A percentile compares a stretch with the other conserved stretches of the same genome.
These are phyloP conservation scores for Chernovozyma sophiae-reginae DNA, from an alignment of 1,139 yeast species.

Conservation along the genomic window DNA sequence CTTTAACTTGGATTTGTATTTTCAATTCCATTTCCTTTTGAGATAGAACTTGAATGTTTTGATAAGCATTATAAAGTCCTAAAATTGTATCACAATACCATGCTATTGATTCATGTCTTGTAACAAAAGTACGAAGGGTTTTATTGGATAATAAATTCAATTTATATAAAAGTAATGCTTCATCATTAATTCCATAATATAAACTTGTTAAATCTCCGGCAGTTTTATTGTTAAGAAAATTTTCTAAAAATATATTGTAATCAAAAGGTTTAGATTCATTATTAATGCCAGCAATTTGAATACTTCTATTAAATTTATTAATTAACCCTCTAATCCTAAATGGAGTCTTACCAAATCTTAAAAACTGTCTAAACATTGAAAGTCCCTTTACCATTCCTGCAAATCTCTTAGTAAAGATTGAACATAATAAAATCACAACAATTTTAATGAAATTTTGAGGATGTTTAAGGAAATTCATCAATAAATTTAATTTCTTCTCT, in stretches of 20 bases:
- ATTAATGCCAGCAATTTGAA: neutral
- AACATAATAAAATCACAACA: slow-evolving; percentile 27
- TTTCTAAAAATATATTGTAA: slow-evolving; percentile 9
- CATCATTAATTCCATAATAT: slow-evolving; percentile 65
- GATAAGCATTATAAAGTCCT: slow-evolving; percentile 47
- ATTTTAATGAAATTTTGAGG: slow-evolving; percentile 41
- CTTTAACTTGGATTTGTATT: slow-evolving; percentile 37
- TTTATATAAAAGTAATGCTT: slow-evolving; percentile 50
- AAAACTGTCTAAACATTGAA: slow-evolving; percentile 60
- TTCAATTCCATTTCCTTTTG: slow-evolving; percentile 42
- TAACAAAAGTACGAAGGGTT: slow-evolving; percentile 30
- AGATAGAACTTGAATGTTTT: slow-evolving; percentile 32
- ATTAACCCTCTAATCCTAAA: slow-evolving; percentile 39
- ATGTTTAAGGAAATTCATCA: slow-evolving; percentile 35
- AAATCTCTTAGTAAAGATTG: slow-evolving; percentile 34
- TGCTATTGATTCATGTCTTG: slow-evolving; percentile 54
- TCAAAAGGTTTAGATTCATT: slow-evolving; percentile 6
- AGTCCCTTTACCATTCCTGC: slow-evolving; percentile 48
- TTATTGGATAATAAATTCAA: slow-evolving; percentile 45
- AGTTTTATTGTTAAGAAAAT: slow-evolving; percentile 38
- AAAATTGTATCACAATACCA: slow-evolving; percentile 63
- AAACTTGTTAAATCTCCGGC: slow-evolving; percentile 48
- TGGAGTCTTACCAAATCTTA: slow-evolving; percentile 72
- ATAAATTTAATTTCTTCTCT: slow-evolving; percentile 30
- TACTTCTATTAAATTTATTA: slow-evolving; percentile 17